phyloP scores from a whole-genome alignment of 2,329 filamentous ascomycete species.

The Exophiala mesophila region DNA sequence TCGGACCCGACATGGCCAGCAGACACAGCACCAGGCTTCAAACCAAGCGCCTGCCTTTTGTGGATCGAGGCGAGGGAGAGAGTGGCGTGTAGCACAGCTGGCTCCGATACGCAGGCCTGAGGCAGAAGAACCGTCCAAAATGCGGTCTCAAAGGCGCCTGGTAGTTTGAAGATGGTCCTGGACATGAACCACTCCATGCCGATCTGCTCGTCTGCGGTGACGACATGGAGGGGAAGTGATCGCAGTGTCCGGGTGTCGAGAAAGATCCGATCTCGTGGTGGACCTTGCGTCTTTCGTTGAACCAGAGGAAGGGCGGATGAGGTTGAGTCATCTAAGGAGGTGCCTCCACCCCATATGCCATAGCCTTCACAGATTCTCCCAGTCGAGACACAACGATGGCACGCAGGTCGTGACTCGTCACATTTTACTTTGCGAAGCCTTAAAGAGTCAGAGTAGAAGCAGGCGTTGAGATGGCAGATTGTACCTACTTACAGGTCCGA shows the following conservation, averaged over 20 bases:
- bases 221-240: not conserved
- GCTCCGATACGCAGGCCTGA: conserved; percentile 36
- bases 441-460: not conserved
- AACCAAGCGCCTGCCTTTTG: conserved; percentile 17
- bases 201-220: conserved; percentile 22
- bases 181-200: conserved; percentile 32
- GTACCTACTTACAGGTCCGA: conserved; percentile 31
- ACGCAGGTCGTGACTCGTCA: conserved; percentile 37
- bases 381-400: conserved; percentile 33
- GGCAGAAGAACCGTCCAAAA: conserved; percentile 40
- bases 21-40: conserved; percentile 8
- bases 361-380: conserved; percentile 41
- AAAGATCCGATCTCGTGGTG: not conserved
- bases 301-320: not conserved
- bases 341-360: conserved; percentile 37
- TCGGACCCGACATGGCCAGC: conserved; percentile 1
- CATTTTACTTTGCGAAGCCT: conserved; percentile 33
- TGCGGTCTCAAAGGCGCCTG: conserved; percentile 32
- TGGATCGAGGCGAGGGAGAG: conserved; percentile 39
- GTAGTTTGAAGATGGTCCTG: conserved; percentile 31
- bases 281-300: not conserved
- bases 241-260: no score
- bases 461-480: not conserved
- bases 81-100: conserved; percentile 40
- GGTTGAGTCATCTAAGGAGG: no score